Percentiles rank a stretch among this genome's conserved stretches.
Evolutionary conservation across 2,329 filamentous ascomycete species (phyloP).

Genomic region (Shiraia sp.): DNA sequence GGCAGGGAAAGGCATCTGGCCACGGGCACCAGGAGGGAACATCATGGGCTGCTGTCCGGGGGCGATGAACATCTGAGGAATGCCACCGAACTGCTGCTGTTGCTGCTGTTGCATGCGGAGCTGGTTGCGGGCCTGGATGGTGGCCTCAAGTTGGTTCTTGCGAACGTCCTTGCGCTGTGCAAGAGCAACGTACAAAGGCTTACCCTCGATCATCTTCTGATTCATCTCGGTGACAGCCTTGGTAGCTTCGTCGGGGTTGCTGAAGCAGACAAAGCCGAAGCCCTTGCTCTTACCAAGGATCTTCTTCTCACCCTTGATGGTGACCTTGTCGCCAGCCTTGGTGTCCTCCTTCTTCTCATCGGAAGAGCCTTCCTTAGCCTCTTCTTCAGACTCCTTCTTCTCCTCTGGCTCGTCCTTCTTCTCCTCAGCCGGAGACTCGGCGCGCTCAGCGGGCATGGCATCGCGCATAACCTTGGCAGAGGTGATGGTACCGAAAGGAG

Average conservation of each 20-base stretch:
- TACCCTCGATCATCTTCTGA: slow-evolving; percentile 96
- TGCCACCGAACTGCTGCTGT: slow-evolving; percentile 60
- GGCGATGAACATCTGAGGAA: slow-evolving; percentile 85
- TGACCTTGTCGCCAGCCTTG: slow-evolving; percentile 57
- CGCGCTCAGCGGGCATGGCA: slow-evolving; percentile 57
- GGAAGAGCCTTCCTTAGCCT: slow-evolving; percentile 63
- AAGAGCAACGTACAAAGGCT: slow-evolving; percentile 96
- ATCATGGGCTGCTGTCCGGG: slow-evolving; percentile 74
- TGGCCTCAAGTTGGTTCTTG: slow-evolving; percentile 98
- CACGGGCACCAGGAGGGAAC: slow-evolving; percentile 61
- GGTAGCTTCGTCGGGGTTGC: slow-evolving; percentile 97
- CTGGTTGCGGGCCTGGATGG: slow-evolving; percentile 98
- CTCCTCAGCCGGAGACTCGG: slow-evolving; percentile 51
- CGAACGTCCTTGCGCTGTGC: slow-evolving; percentile 99
- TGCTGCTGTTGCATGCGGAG: slow-evolving; percentile 95
- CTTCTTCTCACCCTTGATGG: slow-evolving; percentile 64
- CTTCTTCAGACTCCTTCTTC: slow-evolving; percentile 56
- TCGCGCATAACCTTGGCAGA: slow-evolving; percentile 99
- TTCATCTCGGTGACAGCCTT: slow-evolving; percentile 99
- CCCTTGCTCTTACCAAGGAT: slow-evolving; percentile 97
- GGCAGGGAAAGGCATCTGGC: slow-evolving; percentile 65
- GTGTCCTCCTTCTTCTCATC: slow-evolving; percentile 62
- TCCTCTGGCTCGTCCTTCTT: slow-evolving; percentile 55
- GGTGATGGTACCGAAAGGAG: slow-evolving; percentile 90
- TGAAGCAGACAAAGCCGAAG: slow-evolving; percentile 99